Evolutionary conservation across 2,329 filamentous ascomycete genomes (phyloP), one percentile per base, ranked within the genome.

Genomic region (Fusarium poae): DNA sequence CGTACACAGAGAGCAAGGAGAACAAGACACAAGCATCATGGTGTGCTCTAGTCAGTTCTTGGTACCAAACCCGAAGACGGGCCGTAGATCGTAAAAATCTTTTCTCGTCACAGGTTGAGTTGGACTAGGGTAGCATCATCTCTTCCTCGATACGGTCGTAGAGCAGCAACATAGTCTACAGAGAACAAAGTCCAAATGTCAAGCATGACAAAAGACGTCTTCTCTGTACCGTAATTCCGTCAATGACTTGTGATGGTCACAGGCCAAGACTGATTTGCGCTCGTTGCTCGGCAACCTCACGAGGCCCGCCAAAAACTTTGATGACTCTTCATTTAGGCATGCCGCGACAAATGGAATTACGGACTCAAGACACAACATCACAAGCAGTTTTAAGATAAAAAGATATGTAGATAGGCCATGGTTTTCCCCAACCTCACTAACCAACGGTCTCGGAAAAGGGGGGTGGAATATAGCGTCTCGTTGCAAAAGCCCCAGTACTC

Each of bases 401-500:
- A 56, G 59, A 71, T 52, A 90, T 93, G 89, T 92, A 89, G 89
- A 85, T 84, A 81, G 44, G 71, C 86, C 88, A 95, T 94, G 92
- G 91, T 95, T 95, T 88, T 90, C 92, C 91, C 90, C 88, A 91
- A 90, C 92, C 88, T 95, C 92, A 97, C 83, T 73, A 87, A 89
- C 91, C 92, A 84, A 97, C 90, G 92, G 91, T 88, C 92, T 96
- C 87, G 89, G 92, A 87, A 88, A 93, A 93, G 87, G 88, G 92
- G 90, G 82, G 85, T 89, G 92, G 91, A 95, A 95, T 95, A 94
- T 94, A 89, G 89, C 87, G 87, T 86, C 90, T 85, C 83, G 84
- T 81, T 81, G 79, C 71, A 80, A 78, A 78, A 82, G 83, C 82
- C 82, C 83, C 86, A 85, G 86, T 88, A 87, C 87, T 93, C 90